phyloP scores from a whole-genome alignment of 257 asterid genomes.

The Cruciata laevipes region DNA sequence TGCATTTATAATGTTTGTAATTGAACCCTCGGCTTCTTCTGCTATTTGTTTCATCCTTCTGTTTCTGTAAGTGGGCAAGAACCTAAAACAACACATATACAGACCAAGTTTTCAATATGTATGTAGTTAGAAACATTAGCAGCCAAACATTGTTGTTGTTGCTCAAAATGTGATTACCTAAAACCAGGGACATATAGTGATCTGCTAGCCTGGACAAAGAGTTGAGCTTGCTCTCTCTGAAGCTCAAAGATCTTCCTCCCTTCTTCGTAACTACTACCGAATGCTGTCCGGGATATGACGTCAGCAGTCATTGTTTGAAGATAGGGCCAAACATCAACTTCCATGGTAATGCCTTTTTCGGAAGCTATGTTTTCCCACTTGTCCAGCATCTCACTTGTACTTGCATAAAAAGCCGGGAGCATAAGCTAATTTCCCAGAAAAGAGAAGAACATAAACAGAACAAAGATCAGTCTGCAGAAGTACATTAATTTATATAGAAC shows the following conservation, averaged over 20 bases:
- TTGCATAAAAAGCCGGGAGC: slow-evolving; percentile 7
- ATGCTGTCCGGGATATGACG: not conserved
- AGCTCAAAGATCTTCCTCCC: not conserved
- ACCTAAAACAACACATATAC: slow-evolving; percentile 10
- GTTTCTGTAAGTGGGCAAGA: slow-evolving; percentile 5
- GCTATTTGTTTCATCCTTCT: slow-evolving; percentile 20
- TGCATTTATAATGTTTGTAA: slow-evolving; percentile 6
- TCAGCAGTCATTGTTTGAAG: not conserved
- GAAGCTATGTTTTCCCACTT: slow-evolving; percentile 12
- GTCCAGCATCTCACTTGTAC: slow-evolving; percentile 16
- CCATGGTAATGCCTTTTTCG: slow-evolving; percentile 9
- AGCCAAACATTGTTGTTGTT: too few species aligned
- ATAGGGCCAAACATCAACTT: not conserved
- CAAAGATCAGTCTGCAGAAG: not conserved
- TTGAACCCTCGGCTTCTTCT: slow-evolving; percentile 9
- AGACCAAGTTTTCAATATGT: too few species aligned
- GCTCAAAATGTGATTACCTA: too few species aligned
- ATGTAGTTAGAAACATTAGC: too few species aligned
- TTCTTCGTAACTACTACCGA: not conserved
- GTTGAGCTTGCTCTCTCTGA: not conserved
- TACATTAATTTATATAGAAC: too few species aligned
- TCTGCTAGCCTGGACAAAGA: not conserved
- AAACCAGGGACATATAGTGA: not conserved
- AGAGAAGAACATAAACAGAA: too few species aligned
- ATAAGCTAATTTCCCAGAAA: not conserved